A percentile compares a stretch with the other conserved stretches of the same genome.
Evolutionary conservation across 495 filamentous ascomycete genomes (phyloP).

Genomic region (Penicillium malachiteum): DNA sequence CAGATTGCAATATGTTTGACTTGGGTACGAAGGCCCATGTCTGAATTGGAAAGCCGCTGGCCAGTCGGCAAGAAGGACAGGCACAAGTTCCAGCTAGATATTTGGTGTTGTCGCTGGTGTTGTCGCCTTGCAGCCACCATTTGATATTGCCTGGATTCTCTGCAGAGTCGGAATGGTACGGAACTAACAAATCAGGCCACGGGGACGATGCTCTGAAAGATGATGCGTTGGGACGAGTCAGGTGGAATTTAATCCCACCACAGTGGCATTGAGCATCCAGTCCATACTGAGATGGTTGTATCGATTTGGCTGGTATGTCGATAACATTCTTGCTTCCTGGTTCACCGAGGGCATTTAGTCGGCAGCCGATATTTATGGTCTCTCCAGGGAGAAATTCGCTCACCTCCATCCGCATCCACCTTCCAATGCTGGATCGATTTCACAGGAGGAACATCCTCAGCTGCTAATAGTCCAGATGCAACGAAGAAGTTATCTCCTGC

Average conservation of each 20-base stretch:
- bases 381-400: constrained; percentile 44
- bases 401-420: constrained; percentile 59
- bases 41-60: constrained; percentile 65
- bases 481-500: constrained; percentile 41
- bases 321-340: not conserved
- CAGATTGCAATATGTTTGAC: constrained; percentile 53
- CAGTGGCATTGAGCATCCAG: constrained; percentile 43
- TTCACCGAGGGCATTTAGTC: constrained; percentile 13
- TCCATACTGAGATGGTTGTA: not conserved
- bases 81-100: constrained; percentile 67
- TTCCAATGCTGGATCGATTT: constrained; percentile 46
- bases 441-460: constrained; percentile 33
- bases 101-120: constrained; percentile 39
- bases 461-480: constrained; percentile 38
- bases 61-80: constrained; percentile 61
- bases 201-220: constrained; percentile 45
- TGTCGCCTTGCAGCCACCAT: constrained; percentile 51
- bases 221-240: constrained; percentile 38
- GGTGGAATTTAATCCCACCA: constrained; percentile 45
- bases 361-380: constrained; percentile 15
- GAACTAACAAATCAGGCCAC: constrained; percentile 54
- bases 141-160: constrained; percentile 44
- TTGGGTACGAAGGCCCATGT: constrained; percentile 68
- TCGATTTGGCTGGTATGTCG: not conserved
- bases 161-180: constrained; percentile 39